Conservation (phyloP, 345 rosid genomes). For the Gossypium herbaceum region DNA sequence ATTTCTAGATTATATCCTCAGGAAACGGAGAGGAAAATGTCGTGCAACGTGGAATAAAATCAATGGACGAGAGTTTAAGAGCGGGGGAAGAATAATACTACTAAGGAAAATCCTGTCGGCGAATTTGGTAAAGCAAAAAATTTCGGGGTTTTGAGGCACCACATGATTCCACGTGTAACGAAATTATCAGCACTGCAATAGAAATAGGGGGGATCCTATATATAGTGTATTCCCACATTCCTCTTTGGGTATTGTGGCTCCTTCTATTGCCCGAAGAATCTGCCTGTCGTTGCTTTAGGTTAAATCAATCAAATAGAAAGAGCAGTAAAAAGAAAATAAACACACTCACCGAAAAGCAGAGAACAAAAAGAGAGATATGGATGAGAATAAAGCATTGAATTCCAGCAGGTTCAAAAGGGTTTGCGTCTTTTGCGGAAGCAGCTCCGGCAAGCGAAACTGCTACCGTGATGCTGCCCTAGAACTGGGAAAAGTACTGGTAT, state of each 20-base stretch:
- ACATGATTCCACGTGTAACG: constrained; percentile 22
- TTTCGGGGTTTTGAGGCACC: not conserved
- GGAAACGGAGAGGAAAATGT: not conserved
- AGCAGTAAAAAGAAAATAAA: not conserved
- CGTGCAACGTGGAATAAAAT: not conserved
- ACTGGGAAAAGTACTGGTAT: constrained; percentile 76
- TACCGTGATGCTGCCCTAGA: constrained; percentile 80
- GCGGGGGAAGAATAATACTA: not conserved
- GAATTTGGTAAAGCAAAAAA: constrained; percentile 13
- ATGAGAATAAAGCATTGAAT: constrained; percentile 22
- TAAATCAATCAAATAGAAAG: constrained; percentile 9
- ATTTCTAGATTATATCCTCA: not conserved
- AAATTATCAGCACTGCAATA: not conserved
- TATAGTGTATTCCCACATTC: constrained; percentile 19
- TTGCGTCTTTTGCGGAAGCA: constrained; percentile 93
- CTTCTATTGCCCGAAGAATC: constrained; percentile 2
- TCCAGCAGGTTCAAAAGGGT: constrained; percentile 64
- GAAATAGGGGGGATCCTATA: constrained; percentile 15
- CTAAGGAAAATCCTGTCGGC: constrained; percentile 25
- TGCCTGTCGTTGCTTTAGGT: constrained; percentile 7
- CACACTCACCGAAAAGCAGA: not conserved
- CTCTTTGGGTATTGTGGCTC: constrained; percentile 16
- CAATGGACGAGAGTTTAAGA: not conserved
- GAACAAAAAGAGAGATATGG: constrained; percentile 16
- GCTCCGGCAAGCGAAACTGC: constrained; percentile 62